Base-by-base conservation (phyloP, 768 basidiomycete species). In the Aureoboletus auriporus region DNA sequence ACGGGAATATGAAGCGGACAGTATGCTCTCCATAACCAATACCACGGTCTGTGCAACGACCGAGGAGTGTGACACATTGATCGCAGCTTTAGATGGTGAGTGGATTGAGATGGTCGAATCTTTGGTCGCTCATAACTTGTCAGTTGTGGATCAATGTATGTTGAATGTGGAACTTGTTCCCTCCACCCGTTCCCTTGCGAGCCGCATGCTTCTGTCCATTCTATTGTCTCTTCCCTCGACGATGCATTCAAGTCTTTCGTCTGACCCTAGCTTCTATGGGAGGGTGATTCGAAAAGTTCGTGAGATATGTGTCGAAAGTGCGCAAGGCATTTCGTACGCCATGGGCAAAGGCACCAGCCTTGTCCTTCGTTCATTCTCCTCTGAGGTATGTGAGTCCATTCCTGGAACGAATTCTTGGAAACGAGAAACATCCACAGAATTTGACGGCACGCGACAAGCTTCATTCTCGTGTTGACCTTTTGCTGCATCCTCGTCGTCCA, bases 401-500 rank as follows among this genome's bases (percentile, higher is more conserved):
- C 12, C 46, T 38, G 26, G 33, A 31, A 29, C 4, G n/a, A 27
- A 35, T 12, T 40, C 6, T 39, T 33, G 17, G 35, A 30, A 47
- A 51, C 31, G 28, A 51, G n/a, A 35, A 8, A 5, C 34, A 37
- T 44, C 9, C 41, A 42, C 52, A 69, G 59, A 55, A 42, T 47
- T 46, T 53, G 20, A 34, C 34, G 23, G 43, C 53, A 17, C 52
- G 39, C 42, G 47, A 56, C 35, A 43, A 57, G 30, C 41, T 62
- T 28, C 67, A 74, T 51, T 68, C 59, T 17, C 68, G 68, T 31
- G 59, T 86, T 40, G 86, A 88, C 49, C 62, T 83, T 26, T 67
- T 91, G 20, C 61, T 93, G 10, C 91, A 93, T 57, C 89, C 90
- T 39, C 83, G 89, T 17, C 73, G 87, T 5, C 91, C 91, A 8